Conservation (phyloP, 2,329 filamentous ascomycete species). For the Periglandula ipomoeae region DNA sequence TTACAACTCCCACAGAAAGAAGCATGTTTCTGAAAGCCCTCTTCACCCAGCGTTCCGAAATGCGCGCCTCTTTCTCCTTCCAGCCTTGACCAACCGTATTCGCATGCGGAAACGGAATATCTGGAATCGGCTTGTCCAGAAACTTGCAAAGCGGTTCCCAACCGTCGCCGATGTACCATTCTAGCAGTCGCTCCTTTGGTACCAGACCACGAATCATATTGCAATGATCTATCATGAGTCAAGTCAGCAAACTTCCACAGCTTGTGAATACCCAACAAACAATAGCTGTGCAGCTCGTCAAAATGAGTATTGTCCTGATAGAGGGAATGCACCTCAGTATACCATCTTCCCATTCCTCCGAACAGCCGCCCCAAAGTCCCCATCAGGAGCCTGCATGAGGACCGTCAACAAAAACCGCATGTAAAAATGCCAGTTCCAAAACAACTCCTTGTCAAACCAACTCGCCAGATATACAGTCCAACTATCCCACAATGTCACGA, state of each 20-base stretch:
- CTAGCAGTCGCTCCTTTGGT: background rate
- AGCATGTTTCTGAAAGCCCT: background rate
- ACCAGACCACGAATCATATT: constrained; percentile 18
- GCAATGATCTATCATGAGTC: constrained; percentile 14
- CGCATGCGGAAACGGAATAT: background rate
- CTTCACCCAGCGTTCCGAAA: background rate
- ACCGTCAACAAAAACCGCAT: background rate
- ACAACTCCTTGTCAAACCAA: background rate
- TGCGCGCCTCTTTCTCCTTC: background rate
- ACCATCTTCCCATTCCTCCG: background rate
- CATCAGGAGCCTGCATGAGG: background rate
- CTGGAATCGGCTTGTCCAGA: background rate
- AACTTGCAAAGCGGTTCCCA: background rate
- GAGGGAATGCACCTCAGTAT: constrained; percentile 9
- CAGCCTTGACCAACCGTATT: background rate
- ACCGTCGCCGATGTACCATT: background rate
- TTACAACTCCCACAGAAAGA: background rate
- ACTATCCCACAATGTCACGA: background rate
- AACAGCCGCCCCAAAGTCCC: background rate
- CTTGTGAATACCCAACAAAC: no score
- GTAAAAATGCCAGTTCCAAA: background rate
- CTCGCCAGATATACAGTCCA: background rate
- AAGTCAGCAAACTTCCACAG: background rate
- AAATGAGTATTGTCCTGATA: background rate
- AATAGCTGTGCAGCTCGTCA: background rate